Evolutionary conservation across 2,329 filamentous ascomycete species (phyloP), one percentile per base, ranked within the genome.

Genomic region (Cryphonectria naterciae): DNA sequence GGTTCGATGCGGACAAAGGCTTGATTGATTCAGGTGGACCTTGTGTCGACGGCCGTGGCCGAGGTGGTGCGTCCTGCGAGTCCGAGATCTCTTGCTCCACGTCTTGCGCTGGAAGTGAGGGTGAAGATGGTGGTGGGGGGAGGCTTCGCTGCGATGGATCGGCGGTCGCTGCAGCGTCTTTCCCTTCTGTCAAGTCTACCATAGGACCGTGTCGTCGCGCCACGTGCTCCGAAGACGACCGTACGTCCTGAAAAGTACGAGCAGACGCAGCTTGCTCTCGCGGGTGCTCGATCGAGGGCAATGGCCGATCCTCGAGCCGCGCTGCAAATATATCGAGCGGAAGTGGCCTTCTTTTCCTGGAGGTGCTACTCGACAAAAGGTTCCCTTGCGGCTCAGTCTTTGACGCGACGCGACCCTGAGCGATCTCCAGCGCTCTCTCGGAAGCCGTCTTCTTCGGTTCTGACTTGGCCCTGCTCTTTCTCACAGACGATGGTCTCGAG

Each of bases 391-490:
- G 64, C 39, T 66, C 43, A 1, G 60, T 13, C n/a, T 13, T 28
- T 4, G 60, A 15, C 25, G 25, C 22, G 4, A 11, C 35, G 15
- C 60, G 39, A 39, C 32, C 41, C 60, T 68, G 49, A 0, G 70
- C 68, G 1, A 70, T 70, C 8, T 69, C 70, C 35, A 70, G 46
- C 25, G 61, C 61, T 28, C 63, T 67, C 60, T 72, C 65, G 1
- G 68, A 70, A 0, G 71, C 66, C 3, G 68, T 70, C 58, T 68
- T 39, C 32, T 46, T 70, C 11, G 71, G 68, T 54, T 49, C 61
- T 17, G 62, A 43, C 63, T 64, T 52, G 2, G 43, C 54, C 66
- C 60, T 66, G 3, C 32, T 37, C 49, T 49, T 68, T 41, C 28
- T 65, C 62, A 25, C 60, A 2, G 66, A 54, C 8, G 22, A 56